Conservation (phyloP, 2,329 filamentous ascomycete species). For the Monosporascus sp. region DNA sequence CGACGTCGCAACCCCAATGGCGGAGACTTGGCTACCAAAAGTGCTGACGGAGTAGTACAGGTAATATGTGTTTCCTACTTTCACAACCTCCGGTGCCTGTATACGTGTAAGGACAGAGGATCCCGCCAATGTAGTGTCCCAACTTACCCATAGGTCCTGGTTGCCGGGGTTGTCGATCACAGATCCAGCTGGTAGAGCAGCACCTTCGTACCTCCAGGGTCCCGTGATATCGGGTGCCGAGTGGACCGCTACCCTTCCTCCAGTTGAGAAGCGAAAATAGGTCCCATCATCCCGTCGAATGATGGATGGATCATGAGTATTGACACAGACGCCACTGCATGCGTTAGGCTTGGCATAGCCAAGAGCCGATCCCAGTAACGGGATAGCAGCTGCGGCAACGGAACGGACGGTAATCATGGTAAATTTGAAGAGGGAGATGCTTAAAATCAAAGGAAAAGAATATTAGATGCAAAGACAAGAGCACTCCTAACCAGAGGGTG, state of each 20-base stretch:
- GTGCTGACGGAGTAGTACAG: slow-evolving; percentile 64
- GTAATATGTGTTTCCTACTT: slow-evolving; percentile 53
- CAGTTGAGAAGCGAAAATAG: slow-evolving; percentile 38
- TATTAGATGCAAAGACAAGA: neutral
- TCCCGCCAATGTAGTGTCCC: neutral
- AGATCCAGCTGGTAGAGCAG: slow-evolving; percentile 29
- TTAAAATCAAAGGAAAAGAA: neutral
- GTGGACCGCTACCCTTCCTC: slow-evolving; percentile 32
- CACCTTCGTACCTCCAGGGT: slow-evolving; percentile 35
- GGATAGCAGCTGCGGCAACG: neutral
- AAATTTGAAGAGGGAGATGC: neutral
- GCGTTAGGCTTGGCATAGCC: slow-evolving; percentile 29
- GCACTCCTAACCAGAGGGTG: too few species aligned
- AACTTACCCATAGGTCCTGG: slow-evolving; percentile 33
- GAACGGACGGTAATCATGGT: neutral
- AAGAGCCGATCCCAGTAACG: slow-evolving; percentile 13
- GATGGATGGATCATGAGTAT: slow-evolving; percentile 35
- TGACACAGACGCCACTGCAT: slow-evolving; percentile 32
- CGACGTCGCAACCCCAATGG: slow-evolving; percentile 51
- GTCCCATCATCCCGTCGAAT: slow-evolving; percentile 35
- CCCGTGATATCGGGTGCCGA: slow-evolving; percentile 31
- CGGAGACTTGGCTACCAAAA: slow-evolving; percentile 55
- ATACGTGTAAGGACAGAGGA: neutral
- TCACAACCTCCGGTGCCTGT: slow-evolving; percentile 57
- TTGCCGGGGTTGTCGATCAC: slow-evolving; percentile 29